Conservation (phyloP, 1,284 basidiomycete genomes). For the Coriolopsis trogii region DNA sequence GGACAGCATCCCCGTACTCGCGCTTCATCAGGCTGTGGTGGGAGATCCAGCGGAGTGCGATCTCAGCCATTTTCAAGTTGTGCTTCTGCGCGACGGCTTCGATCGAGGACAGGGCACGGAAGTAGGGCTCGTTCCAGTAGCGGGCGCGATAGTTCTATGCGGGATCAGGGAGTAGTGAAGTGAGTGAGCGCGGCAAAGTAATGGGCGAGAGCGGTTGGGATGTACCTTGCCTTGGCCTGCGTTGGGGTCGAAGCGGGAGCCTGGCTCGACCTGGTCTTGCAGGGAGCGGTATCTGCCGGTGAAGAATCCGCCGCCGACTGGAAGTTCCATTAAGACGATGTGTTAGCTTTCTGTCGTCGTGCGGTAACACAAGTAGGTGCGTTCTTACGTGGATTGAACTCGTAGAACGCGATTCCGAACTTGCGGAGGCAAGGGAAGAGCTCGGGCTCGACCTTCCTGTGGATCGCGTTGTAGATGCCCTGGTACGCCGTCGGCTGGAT, state of each 20-base stretch:
- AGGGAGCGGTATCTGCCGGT: slow-evolving; percentile 37
- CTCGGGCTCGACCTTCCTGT: slow-evolving; percentile 56
- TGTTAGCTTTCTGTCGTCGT: too few relatives aligned
- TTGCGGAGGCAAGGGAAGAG: slow-evolving; percentile 67
- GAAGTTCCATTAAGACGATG: neutral
- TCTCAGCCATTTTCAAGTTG: slow-evolving; percentile 48
- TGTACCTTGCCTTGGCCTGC: slow-evolving; percentile 35
- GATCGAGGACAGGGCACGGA: slow-evolving; percentile 45
- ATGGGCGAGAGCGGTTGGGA: neutral
- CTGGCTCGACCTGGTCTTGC: slow-evolving; percentile 36
- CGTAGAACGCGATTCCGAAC: slow-evolving; percentile 63
- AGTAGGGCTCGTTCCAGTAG: slow-evolving; percentile 55
- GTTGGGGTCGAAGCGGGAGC: slow-evolving; percentile 42
- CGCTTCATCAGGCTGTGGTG: slow-evolving; percentile 53
- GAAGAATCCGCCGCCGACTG: slow-evolving; percentile 44
- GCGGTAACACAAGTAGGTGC: too few relatives aligned
- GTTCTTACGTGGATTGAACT: slow-evolving; percentile 51
- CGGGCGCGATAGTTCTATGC: slow-evolving; percentile 32
- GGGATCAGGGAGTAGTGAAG: slow-evolving; percentile 22
- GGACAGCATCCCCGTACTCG: slow-evolving; percentile 49
- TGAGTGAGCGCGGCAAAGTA: neutral
- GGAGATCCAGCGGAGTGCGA: slow-evolving; percentile 56
- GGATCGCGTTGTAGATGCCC: slow-evolving; percentile 61
- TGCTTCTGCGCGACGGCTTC: slow-evolving; percentile 43
- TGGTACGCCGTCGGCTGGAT: slow-evolving; percentile 72